Evolutionary conservation across 1,284 basidiomycete species (phyloP).

Genomic region (Austroboletus novae-zelandiae): DNA sequence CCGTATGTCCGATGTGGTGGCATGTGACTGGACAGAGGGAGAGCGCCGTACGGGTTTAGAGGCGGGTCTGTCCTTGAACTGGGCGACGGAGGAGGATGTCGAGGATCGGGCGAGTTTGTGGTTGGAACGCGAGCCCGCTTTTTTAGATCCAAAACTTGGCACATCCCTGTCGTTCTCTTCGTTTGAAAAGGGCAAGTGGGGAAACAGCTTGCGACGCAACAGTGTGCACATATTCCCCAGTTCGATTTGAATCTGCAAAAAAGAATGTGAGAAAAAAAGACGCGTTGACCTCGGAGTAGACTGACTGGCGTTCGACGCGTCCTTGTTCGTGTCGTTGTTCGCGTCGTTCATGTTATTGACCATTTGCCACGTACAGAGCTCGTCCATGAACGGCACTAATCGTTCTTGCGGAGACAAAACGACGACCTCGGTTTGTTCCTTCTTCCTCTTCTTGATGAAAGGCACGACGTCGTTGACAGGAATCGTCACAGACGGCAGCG

Average conservation of each 20-base stretch:
- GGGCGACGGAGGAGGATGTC: conserved; percentile 11
- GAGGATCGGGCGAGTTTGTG: conserved; percentile 19
- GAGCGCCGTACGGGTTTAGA: conserved; percentile 18
- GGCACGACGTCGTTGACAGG: conserved; percentile 9
- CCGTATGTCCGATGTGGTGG: conserved; percentile 27
- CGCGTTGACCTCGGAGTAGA: conserved; percentile 6
- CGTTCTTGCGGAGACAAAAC: conserved; percentile 44
- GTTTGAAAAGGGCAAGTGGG: conserved; percentile 56
- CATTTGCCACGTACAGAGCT: conserved; percentile 72
- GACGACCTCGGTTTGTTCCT: conserved; percentile 29
- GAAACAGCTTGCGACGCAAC: conserved; percentile 67
- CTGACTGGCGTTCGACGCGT: conserved; percentile 60
- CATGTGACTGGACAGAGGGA: conserved; percentile 13
- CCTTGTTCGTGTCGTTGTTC: conserved; percentile 11
- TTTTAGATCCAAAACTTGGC: conserved; percentile 17
- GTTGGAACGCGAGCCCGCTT: conserved; percentile 6
- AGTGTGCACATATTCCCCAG: conserved; percentile 57
- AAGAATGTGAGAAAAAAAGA: neutral
- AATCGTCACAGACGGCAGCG: conserved; percentile 23
- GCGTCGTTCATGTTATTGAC: conserved; percentile 39
- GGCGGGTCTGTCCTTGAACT: conserved; percentile 8
- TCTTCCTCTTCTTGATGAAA: conserved; percentile 35
- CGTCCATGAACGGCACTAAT: conserved; percentile 73
- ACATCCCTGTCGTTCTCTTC: conserved; percentile 26
- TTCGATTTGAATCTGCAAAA: conserved; percentile 50